Evolutionary conservation across 257 asterid genomes (phyloP).

Genomic region (Solanum stenotomum): DNA sequence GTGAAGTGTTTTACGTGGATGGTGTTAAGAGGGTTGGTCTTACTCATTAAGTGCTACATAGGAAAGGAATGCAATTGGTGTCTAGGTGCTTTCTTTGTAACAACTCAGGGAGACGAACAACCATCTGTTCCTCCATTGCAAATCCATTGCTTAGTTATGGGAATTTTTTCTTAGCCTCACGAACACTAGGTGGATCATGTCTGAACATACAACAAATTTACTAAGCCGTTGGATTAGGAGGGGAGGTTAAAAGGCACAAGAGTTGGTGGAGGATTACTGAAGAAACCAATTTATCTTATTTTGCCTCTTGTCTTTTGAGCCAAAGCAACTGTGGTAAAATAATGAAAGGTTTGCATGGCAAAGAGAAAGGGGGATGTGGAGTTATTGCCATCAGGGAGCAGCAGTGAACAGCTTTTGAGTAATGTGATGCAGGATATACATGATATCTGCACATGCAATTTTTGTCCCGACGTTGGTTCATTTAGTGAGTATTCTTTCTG

Average conservation of each 20-base stretch:
- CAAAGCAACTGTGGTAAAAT: not conserved
- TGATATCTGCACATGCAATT: not conserved
- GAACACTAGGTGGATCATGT: not conserved
- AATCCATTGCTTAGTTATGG: not conserved
- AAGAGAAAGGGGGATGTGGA: not conserved
- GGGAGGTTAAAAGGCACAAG: not conserved
- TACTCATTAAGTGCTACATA: not conserved
- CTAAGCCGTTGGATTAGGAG: not conserved
- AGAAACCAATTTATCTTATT: not conserved
- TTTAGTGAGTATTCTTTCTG: not conserved
- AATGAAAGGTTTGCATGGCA: not conserved
- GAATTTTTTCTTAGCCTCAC: not conserved
- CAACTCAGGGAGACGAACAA: not conserved
- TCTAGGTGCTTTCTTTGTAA: not conserved
- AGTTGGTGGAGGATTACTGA: not conserved
- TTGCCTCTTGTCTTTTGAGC: not conserved
- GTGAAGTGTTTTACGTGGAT: not conserved
- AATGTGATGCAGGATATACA: not conserved
- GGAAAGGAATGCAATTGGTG: not conserved
- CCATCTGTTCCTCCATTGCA: not conserved
- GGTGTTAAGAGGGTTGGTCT: not conserved
- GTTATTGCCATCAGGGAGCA: not conserved
- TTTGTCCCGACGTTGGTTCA: not conserved
- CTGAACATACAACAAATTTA: not conserved
- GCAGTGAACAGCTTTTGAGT: not conserved